Conservation (phyloP, 1,139 yeast species). For the Diutina scorzettiae region DNA sequence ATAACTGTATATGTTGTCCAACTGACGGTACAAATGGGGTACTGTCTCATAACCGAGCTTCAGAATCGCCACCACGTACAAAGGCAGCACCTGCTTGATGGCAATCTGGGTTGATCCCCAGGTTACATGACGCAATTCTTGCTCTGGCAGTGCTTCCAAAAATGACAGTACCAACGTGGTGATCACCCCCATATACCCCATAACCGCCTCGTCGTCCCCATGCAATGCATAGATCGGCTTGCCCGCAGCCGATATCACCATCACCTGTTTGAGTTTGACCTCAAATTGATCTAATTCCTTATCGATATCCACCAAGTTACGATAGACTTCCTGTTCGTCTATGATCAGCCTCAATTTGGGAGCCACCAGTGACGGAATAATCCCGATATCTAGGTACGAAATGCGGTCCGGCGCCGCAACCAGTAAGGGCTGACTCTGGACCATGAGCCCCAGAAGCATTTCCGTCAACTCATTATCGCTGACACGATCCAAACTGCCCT, state of each 20-base stretch:
- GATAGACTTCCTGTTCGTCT: background rate
- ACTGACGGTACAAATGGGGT: slow-evolving; percentile 41
- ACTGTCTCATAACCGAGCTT: slow-evolving; percentile 27
- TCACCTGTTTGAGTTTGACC: slow-evolving; percentile 50
- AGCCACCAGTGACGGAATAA: background rate
- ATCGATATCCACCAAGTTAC: slow-evolving; percentile 9
- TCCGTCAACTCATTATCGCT: slow-evolving; percentile 1
- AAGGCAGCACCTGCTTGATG: slow-evolving; percentile 53
- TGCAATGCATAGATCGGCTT: slow-evolving; percentile 81
- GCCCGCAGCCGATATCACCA: slow-evolving; percentile 83
- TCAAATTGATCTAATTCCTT: slow-evolving; percentile 25
- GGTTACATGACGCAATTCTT: slow-evolving; percentile 16
- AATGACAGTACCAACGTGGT: slow-evolving; percentile 58
- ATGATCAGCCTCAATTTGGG: background rate
- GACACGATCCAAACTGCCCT: background rate
- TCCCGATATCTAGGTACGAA: background rate
- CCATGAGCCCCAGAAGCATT: slow-evolving; percentile 5
- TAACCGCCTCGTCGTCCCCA: slow-evolving; percentile 59
- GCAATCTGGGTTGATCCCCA: slow-evolving; percentile 37
- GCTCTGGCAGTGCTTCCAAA: slow-evolving; percentile 28
- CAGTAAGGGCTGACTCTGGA: background rate
- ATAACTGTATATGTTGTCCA: slow-evolving; percentile 67
- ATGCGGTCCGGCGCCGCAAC: background rate
- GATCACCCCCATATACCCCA: slow-evolving; percentile 66
- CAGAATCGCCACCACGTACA: slow-evolving; percentile 66